phyloP scores from a whole-genome alignment of 1,284 basidiomycete genomes.

The Ceratobasidium papillatum region DNA sequence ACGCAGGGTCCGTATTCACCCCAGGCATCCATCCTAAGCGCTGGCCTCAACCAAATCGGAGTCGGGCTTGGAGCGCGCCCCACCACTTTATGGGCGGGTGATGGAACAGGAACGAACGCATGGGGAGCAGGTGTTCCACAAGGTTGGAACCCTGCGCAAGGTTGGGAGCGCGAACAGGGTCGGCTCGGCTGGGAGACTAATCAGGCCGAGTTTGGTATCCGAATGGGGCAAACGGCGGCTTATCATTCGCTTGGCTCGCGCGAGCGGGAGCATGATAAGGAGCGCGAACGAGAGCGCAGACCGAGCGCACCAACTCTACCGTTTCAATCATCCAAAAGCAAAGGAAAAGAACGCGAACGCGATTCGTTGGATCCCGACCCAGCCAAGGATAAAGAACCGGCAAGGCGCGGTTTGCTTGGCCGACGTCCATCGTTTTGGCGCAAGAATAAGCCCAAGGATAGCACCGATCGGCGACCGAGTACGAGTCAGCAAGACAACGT shows the following conservation, averaged over 20 bases:
- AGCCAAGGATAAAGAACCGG: conserved; percentile 9
- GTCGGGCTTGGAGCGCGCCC: neutral
- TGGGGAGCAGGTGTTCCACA: conserved; percentile 12
- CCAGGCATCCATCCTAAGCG: neutral
- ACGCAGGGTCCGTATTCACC: neutral
- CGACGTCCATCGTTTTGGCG: conserved; percentile 40
- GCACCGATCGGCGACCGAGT: conserved; percentile 16
- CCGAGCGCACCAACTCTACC: conserved; percentile 25
- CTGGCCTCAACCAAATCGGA: neutral
- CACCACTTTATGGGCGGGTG: neutral
- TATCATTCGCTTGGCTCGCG: conserved; percentile 35
- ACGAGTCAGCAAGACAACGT: conserved; percentile 4
- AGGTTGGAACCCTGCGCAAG: conserved; percentile 10
- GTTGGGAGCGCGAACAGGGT: conserved; percentile 29
- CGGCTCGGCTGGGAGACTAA: conserved; percentile 28
- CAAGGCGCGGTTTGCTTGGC: conserved; percentile 26
- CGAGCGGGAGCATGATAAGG: conserved; percentile 18
- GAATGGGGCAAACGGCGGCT: neutral
- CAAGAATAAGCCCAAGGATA: conserved; percentile 18
- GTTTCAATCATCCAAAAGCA: conserved; percentile 14
- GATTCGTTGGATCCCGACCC: conserved; percentile 4
- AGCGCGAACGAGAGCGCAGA: conserved; percentile 21
- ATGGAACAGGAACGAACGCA: neutral
- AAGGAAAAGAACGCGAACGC: conserved; percentile 33
- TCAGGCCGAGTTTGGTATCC: conserved; percentile 20